Conservation (phyloP, 768 basidiomycete genomes). For the Pleurotus citrinopileatus region DNA sequence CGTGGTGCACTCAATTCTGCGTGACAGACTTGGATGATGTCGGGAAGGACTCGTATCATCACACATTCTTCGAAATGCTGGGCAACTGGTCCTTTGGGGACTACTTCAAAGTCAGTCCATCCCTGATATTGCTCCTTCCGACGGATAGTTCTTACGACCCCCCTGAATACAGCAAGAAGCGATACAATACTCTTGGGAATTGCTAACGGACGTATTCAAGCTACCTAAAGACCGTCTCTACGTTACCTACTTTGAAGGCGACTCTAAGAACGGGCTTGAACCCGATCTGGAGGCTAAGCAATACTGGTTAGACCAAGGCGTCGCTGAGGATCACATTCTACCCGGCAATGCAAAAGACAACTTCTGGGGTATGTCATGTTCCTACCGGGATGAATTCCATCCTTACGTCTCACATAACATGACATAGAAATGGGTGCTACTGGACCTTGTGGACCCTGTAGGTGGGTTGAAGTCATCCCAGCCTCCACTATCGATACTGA, state of each 20-base stretch:
- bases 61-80: slow-evolving; percentile 99
- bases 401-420: slow-evolving; percentile 7
- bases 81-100: slow-evolving; percentile 99
- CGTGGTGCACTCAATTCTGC: slow-evolving; percentile 1
- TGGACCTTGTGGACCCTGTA: slow-evolving; percentile 97
- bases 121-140: slow-evolving; percentile 10
- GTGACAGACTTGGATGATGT: slow-evolving; percentile 92
- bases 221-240: slow-evolving; percentile 90
- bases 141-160: slow-evolving; percentile 1
- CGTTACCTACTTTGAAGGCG: slow-evolving; percentile 97
- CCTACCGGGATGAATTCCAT: background rate
- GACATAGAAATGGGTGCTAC: slow-evolving; percentile 93
- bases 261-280: slow-evolving; percentile 77
- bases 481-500: background rate
- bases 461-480: slow-evolving; percentile 35
- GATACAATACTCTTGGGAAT: slow-evolving; percentile 89
- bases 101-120: slow-evolving; percentile 86
- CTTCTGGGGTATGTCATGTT: slow-evolving; percentile 82
- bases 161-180: slow-evolving; percentile 74
- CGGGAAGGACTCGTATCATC: slow-evolving; percentile 97
- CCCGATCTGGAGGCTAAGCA: slow-evolving; percentile 88
- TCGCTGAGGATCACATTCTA: slow-evolving; percentile 85
- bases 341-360: slow-evolving; percentile 97
- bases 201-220: slow-evolving; percentile 85
- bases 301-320: slow-evolving; percentile 86